Evolutionary conservation across 2,329 filamentous ascomycete genomes (phyloP).

Genomic region (Fusarium nematophilum): DNA sequence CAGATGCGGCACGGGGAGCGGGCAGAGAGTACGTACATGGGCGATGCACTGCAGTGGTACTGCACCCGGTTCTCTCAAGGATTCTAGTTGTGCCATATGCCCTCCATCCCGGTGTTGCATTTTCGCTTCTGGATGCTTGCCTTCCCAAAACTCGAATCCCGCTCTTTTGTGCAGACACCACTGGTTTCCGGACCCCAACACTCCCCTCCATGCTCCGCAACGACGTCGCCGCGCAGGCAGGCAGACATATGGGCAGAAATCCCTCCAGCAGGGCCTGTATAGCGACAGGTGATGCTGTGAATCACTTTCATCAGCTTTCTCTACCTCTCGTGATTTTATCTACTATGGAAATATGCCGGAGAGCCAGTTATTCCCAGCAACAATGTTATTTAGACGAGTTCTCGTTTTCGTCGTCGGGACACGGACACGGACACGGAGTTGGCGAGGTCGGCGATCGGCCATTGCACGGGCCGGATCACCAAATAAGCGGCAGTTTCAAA

Average conservation of each 20-base stretch:
- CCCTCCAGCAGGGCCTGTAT: background rate
- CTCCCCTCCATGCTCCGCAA: slow-evolving; percentile 32
- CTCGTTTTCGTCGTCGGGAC: background rate
- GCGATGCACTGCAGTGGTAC: slow-evolving; percentile 5
- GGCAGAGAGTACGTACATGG: slow-evolving; percentile 22
- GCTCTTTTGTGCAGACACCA: slow-evolving; percentile 39
- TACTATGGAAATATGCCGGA: too few species aligned
- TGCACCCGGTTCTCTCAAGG: background rate
- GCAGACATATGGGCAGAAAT: slow-evolving; percentile 11
- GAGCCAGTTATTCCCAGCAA: too few species aligned
- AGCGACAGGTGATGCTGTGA: slow-evolving; percentile 1
- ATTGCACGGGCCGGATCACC: slow-evolving; percentile 17
- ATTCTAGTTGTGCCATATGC: slow-evolving; percentile 7
- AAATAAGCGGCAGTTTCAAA: slow-evolving; percentile 35
- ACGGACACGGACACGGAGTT: slow-evolving; percentile 32
- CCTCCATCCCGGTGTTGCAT: slow-evolving; percentile 21
- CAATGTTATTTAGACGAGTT: too few species aligned
- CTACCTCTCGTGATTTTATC: too few species aligned
- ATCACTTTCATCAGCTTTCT: too few species aligned
- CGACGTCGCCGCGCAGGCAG: slow-evolving; percentile 28
- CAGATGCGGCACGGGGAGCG: slow-evolving; percentile 24
- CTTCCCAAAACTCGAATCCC: slow-evolving; percentile 20
- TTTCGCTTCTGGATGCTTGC: slow-evolving; percentile 7
- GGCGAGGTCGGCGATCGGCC: slow-evolving; percentile 18
- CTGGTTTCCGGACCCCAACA: slow-evolving; percentile 7